phyloP scores from a whole-genome alignment of 1,284 basidiomycete genomes.

The Trametes pubescens region DNA sequence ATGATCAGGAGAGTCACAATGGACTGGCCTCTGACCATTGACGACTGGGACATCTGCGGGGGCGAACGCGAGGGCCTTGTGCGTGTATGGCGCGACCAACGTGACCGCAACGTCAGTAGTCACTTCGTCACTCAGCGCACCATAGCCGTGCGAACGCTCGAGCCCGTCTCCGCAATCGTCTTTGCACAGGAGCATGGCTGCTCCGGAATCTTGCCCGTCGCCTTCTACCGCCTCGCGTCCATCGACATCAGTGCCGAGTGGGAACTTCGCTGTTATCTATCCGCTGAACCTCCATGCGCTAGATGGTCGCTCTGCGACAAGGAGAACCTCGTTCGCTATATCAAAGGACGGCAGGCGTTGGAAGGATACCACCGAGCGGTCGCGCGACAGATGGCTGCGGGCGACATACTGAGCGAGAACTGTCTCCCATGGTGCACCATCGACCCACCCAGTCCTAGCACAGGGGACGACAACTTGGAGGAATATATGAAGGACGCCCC shows the following conservation, averaged over 20 bases:
- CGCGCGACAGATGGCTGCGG: no score
- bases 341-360: no score
- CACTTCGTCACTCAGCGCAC: neutral
- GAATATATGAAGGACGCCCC: no score
- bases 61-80: neutral
- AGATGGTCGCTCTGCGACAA: no score
- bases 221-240: constrained; percentile 60
- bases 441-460: no score
- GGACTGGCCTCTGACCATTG: neutral
- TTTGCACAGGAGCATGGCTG: constrained; percentile 41
- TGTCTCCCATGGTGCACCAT: no score
- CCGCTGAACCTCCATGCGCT: no score
- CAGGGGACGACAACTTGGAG: no score
- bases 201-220: constrained; percentile 59
- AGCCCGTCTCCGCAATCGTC: constrained; percentile 44
- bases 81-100: neutral
- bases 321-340: no score
- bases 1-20: neutral
- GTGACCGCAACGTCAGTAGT: neutral
- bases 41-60: neutral
- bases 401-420: no score
- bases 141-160: constrained; percentile 14
- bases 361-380: no score
- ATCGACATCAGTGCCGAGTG: constrained; percentile 22
- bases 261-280: no score